Base-by-base conservation (phyloP, 2,329 filamentous ascomycete species). In the Xylariaceae sp. region DNA sequence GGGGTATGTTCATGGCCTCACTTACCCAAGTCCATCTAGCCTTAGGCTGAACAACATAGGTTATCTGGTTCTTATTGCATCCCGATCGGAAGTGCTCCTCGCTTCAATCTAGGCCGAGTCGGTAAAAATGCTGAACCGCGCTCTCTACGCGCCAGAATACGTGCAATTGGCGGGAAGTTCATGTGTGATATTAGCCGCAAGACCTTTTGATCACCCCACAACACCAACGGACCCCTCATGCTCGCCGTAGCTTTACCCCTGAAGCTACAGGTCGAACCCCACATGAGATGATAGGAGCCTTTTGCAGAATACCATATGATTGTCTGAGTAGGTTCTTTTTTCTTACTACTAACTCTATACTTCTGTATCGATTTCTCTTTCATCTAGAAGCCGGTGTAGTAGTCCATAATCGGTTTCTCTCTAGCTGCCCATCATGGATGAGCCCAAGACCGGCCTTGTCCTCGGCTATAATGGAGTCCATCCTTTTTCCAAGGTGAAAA, bases 401-500 rank as follows among this genome's bases (percentile, higher is more conserved):
- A n/a, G 19, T 56, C 37, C 32, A 5, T 26, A 19, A 44, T 47
- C 23, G 14, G 26, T 19, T 44, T 50, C 16, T 47, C 32, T 50
- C 14, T 46, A 23, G 32, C 20, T 42, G 21, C 45, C 51, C 50
- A 63, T 7, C 45, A 71, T 71, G 69, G 63, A n/a, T n/a, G n/a
- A 63, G 42, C 61, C 67, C 10, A 67, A 66, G 55, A 66, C 64
- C n/a, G 69, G 70, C 40, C 65, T 78, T 53, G 72, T 77, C 23
- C 74, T 86, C 5, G 82, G 81, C 62, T 85, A 84, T 66, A 64
- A 76, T 59, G 75, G 71, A 56, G 65, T 72, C n/a, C 83, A 86
- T 63, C 82, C 83, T 19, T 86, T 86, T 70, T 77, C 80, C 40
- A 71, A 75, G 55, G 75, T 85, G 47, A 67, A 77, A 20, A 75